Evolutionary conservation across 345 rosid genomes (phyloP).

Genomic region (Syzygium grande): DNA sequence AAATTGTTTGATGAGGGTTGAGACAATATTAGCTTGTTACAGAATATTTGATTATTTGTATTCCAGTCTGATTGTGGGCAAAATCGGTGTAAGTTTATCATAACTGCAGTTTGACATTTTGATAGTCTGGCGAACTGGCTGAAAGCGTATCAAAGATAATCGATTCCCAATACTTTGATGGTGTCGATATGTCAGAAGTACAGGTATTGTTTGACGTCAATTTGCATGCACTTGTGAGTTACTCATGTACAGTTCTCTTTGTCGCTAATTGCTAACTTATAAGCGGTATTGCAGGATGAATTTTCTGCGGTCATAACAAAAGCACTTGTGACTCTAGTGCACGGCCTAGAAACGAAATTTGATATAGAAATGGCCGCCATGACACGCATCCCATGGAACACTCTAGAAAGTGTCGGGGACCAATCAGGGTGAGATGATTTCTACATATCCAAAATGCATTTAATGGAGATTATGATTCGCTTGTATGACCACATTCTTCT

Average conservation of each 20-base stretch:
- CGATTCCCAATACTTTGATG: constrained; percentile 73
- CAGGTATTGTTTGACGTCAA: constrained; percentile 38
- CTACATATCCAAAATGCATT: background rate
- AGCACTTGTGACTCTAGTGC: constrained; percentile 84
- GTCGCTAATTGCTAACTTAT: background rate
- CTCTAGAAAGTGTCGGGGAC: constrained; percentile 98
- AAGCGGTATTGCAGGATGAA: constrained; percentile 62
- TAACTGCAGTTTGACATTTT: constrained; percentile 20
- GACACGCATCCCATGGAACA: constrained; percentile 95
- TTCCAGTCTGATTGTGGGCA: background rate
- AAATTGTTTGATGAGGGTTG: background rate
- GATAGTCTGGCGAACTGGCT: constrained; percentile 87
- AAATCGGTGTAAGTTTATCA: background rate
- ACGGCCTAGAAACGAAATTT: constrained; percentile 91
- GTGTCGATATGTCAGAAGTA: constrained; percentile 85
- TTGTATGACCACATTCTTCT: constrained; percentile 11
- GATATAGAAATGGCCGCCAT: constrained; percentile 94
- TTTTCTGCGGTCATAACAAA: constrained; percentile 89
- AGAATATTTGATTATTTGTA: background rate
- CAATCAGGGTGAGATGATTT: constrained; percentile 68
- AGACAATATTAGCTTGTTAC: background rate
- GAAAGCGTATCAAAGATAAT: constrained; percentile 90
- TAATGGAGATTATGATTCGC: background rate
- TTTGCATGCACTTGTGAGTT: background rate
- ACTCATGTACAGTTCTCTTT: background rate